Base-by-base conservation (phyloP, 2,329 filamentous ascomycete species). In the Zasmidium angulare region DNA sequence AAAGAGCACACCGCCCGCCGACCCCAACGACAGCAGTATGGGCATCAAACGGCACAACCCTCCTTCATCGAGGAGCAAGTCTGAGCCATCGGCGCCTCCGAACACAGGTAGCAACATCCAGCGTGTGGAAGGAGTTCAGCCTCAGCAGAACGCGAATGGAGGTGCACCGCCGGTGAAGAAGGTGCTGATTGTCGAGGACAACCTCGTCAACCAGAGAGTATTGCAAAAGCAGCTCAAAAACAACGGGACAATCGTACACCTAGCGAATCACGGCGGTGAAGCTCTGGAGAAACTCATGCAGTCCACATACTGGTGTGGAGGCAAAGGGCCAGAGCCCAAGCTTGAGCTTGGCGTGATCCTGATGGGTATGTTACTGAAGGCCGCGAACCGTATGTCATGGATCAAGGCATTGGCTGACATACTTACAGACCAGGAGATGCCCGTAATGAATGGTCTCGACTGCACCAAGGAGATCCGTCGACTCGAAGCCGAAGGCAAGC, bases 401-500 rank as follows among this genome's bases (percentile, higher is more conserved):
- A 11, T 11, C 26, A 29, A 11, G 11, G 6, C 11, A 29, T 6
- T 29, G n/a, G 26, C 26, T 29, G 26, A 29, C 4, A 4, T 11
- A 4, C 11, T 29, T 29, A 29, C 26, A 29, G 36, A 43, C 36
- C 55, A 58, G 40, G 56, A 58, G 21, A 58, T 58, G 56, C 56
- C 56, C 2, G 56, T 58, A 3, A 58, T 58, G 64, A 89, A 93
- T 68, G 90, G 90, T 36, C 84, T 90, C 73, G n/a, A 88, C 88
- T 1, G 91, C 89, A 63, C 86, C 89, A 12, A 80, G 82, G 46
- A 83, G 79, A 91, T 93, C 55, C 82, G 90, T 19, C 82, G 88
- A 60, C 78, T 90, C 19, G 88, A 93, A 71, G 77, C 76, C 51
- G 79, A 84, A 55, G 85, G 85, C 20, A 83, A 80, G 29, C 81